These are phyloP conservation scores for Atalantia buxifolia DNA, from an alignment of 345 rosid species.

Conservation along the genomic window DNA sequence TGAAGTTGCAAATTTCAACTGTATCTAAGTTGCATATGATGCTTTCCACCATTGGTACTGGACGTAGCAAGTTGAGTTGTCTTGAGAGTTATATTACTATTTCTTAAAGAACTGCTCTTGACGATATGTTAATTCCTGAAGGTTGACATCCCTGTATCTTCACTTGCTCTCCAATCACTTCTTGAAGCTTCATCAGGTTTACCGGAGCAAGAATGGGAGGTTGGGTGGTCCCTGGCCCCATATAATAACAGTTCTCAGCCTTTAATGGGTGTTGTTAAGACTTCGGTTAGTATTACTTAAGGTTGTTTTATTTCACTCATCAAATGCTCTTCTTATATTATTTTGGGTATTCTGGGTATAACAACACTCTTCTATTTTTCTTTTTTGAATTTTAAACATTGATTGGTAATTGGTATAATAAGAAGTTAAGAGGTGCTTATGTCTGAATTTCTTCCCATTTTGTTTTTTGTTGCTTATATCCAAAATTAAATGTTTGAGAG, in stretches of 20 bases:
- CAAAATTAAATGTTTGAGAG: not conserved
- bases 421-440: not conserved
- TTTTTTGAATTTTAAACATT: not conserved
- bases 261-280: constrained; percentile 26
- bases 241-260: constrained; percentile 39
- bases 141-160: constrained; percentile 82
- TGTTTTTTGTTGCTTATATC: not conserved
- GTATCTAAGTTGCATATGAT: not conserved
- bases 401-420: not conserved
- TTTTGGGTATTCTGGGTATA: not conserved
- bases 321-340: not conserved
- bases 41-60: not conserved
- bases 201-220: constrained; percentile 76
- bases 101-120: not conserved
- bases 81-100: not conserved
- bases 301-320: not conserved
- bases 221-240: constrained; percentile 89
- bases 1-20: not conserved
- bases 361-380: not conserved
- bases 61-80: not conserved
- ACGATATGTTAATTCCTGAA: constrained; percentile 21
- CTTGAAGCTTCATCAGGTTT: constrained; percentile 69
- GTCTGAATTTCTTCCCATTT: not conserved
- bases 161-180: constrained; percentile 70
- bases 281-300: constrained; percentile 26